phyloP scores from a whole-genome alignment of 805 yeast species.

The Blastobotrys robertii region DNA sequence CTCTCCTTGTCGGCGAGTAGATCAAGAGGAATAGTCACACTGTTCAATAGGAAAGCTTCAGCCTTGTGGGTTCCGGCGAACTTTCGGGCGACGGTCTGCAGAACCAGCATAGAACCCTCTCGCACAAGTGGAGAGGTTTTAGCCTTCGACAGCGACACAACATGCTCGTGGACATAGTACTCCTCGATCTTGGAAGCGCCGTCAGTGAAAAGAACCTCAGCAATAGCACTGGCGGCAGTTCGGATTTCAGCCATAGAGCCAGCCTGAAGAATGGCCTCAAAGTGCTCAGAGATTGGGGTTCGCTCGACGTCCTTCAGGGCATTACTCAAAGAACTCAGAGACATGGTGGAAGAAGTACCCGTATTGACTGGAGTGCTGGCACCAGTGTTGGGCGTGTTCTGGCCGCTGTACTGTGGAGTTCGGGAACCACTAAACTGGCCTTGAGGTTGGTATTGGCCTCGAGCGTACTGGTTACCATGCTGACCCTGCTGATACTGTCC shows the following conservation, averaged over 20 bases:
- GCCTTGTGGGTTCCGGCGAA: slow-evolving; percentile 54
- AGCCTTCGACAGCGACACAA: slow-evolving; percentile 58
- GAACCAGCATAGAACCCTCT: slow-evolving; percentile 62
- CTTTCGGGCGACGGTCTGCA: slow-evolving; percentile 48
- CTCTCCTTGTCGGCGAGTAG: slow-evolving; percentile 79
- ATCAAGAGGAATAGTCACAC: slow-evolving; percentile 58
- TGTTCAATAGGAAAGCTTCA: slow-evolving; percentile 62
- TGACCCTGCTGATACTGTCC: no score
- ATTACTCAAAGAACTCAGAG: slow-evolving; percentile 63
- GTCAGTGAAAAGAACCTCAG: slow-evolving; percentile 36
- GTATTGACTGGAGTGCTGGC: slow-evolving; percentile 20
- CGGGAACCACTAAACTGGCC: no score
- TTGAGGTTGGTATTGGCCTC: no score
- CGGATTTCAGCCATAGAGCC: slow-evolving; percentile 45
- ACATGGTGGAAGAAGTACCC: slow-evolving; percentile 41
- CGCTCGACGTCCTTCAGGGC: slow-evolving; percentile 57
- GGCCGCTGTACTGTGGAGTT: not conserved
- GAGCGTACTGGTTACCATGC: no score
- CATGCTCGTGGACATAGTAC: slow-evolving; percentile 56
- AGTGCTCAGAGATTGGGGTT: slow-evolving; percentile 55
- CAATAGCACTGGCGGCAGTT: slow-evolving; percentile 44
- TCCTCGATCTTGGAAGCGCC: slow-evolving; percentile 44
- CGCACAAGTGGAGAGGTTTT: slow-evolving; percentile 67
- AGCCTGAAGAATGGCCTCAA: slow-evolving; percentile 43
- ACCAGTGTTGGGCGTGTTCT: slow-evolving; percentile 7